These are phyloP conservation scores for Neoascochyta sp. DNA, from an alignment of 2,329 filamentous ascomycete genomes.

Conservation along the genomic window DNA sequence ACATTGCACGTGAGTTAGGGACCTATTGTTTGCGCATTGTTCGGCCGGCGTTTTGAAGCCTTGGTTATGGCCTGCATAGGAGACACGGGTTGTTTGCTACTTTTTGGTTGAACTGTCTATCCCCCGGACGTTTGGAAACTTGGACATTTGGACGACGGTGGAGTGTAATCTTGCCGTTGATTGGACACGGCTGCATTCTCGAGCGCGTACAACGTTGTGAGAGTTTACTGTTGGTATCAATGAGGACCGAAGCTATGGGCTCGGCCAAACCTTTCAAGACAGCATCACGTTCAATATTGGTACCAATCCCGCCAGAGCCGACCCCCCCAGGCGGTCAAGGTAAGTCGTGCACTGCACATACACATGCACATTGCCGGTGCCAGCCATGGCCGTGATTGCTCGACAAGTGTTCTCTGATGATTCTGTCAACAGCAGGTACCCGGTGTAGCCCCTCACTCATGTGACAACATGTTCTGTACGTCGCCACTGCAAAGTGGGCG, in stretches of 20 bases:
- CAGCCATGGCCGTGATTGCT: slow-evolving; percentile 3
- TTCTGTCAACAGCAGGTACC: slow-evolving; percentile 15
- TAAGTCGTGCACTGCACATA: too few species aligned
- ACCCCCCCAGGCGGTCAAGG: too few species aligned
- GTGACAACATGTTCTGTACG: too few species aligned
- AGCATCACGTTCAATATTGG: too few species aligned
- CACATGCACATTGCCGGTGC: slow-evolving; percentile 1
- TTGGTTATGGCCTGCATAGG: slow-evolving; percentile 16
- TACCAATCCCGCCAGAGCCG: slow-evolving; percentile 1
- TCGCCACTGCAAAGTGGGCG: slow-evolving; percentile 9
- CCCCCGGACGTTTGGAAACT: slow-evolving; percentile 7
- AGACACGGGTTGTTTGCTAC: slow-evolving; percentile 5
- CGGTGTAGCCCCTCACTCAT: slow-evolving; percentile 8
- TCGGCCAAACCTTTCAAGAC: too few species aligned
- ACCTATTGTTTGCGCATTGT: slow-evolving; percentile 7
- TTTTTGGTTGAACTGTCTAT: slow-evolving; percentile 2
- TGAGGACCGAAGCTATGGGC: slow-evolving; percentile 15
- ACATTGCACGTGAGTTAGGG: slow-evolving; percentile 11
- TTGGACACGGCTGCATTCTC: too few species aligned
- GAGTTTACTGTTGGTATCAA: slow-evolving; percentile 18
- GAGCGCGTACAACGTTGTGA: too few species aligned
- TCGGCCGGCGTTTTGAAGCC: slow-evolving; percentile 12
- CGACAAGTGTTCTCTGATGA: slow-evolving; percentile 4
- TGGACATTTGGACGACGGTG: too few species aligned
- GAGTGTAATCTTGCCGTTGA: too few species aligned